These are phyloP conservation scores for Lepidium aucheri DNA, from an alignment of 345 rosid genomes.

Conservation along the genomic window DNA sequence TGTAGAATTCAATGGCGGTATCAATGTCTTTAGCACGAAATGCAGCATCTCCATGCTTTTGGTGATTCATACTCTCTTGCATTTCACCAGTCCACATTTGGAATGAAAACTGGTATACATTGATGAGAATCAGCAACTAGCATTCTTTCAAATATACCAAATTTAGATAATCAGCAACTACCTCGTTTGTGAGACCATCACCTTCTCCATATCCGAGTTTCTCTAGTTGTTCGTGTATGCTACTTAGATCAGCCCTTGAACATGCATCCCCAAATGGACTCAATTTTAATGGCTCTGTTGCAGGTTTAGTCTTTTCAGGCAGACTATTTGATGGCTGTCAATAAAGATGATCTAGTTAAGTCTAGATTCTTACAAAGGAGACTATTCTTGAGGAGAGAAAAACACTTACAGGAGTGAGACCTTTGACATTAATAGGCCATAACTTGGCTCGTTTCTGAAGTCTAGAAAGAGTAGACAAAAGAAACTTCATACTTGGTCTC, in stretches of 20 bases:
- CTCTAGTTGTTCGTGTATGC: slow-evolving; percentile 74
- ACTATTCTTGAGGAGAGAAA: slow-evolving; percentile 31
- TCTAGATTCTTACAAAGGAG: slow-evolving; percentile 34
- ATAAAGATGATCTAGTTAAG: background rate
- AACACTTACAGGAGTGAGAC: slow-evolving; percentile 7
- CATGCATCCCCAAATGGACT: slow-evolving; percentile 88
- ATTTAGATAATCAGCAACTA: slow-evolving; percentile 5
- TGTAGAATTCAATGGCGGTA: slow-evolving; percentile 65
- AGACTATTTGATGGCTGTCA: slow-evolving; percentile 54
- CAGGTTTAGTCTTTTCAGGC: slow-evolving; percentile 47
- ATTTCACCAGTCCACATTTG: slow-evolving; percentile 88
- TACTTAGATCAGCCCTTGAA: slow-evolving; percentile 63
- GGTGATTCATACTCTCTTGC: slow-evolving; percentile 71
- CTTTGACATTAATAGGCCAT: slow-evolving; percentile 22
- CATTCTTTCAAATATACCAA: background rate
- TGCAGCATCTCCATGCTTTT: slow-evolving; percentile 79
- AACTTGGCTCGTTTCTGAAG: slow-evolving; percentile 85
- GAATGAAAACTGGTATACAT: slow-evolving; percentile 49
- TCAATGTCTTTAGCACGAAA: slow-evolving; percentile 73
- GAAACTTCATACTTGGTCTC: slow-evolving; percentile 85
- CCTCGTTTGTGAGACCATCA: slow-evolving; percentile 76
- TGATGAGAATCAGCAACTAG: slow-evolving; percentile 2
- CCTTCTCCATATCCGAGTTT: slow-evolving; percentile 79
- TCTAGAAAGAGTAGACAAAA: slow-evolving; percentile 55
- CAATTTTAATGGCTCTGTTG: slow-evolving; percentile 32